Conservation (phyloP, 345 rosid species). For the Excoecaria cochinchinensis region DNA sequence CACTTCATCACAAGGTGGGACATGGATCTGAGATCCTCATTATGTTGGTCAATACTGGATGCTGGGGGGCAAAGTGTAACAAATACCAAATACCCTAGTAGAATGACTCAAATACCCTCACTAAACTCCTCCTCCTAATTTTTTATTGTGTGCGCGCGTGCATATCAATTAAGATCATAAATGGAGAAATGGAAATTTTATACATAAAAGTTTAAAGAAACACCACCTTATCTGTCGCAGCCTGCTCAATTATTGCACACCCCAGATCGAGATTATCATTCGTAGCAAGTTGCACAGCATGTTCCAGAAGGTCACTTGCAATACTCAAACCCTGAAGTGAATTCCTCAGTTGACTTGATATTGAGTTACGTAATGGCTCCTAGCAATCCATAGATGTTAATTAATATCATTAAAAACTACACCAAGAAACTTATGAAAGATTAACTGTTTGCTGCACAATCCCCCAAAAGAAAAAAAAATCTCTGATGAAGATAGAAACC, state of each 20-base stretch:
- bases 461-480: neutral
- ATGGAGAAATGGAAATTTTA: neutral
- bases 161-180: neutral
- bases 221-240: constrained; percentile 97
- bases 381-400: constrained; percentile 29
- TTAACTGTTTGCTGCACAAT: constrained; percentile 1
- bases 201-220: neutral
- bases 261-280: constrained; percentile 99
- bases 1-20: neutral
- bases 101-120: neutral
- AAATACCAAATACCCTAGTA: neutral
- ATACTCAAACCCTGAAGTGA: constrained; percentile 67
- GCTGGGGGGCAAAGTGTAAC: neutral
- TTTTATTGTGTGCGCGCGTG: no score
- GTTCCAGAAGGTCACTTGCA: constrained; percentile 70
- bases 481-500: constrained; percentile 38
- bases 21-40: neutral
- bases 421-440: neutral
- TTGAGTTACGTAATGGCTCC: constrained; percentile 92
- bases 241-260: constrained; percentile 98
- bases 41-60: neutral
- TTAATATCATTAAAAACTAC: neutral
- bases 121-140: no score
- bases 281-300: constrained; percentile 90
- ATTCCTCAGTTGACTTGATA: constrained; percentile 81